Evolutionary conservation across 768 basidiomycete genomes (phyloP), one percentile per base, ranked within the genome.

Genomic region (Termitomyces sp.): DNA sequence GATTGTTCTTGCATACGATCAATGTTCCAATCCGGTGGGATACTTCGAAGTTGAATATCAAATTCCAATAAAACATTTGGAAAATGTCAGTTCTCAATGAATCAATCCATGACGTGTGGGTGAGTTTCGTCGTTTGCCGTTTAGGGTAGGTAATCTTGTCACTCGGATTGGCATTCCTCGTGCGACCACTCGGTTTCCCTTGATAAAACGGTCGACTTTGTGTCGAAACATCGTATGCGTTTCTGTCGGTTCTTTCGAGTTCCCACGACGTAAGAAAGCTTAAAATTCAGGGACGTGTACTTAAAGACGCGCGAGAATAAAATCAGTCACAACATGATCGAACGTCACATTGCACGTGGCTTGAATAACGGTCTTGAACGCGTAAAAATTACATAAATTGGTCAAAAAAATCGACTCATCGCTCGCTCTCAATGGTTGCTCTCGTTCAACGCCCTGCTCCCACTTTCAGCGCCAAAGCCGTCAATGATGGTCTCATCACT

Each of bases 401-500:
- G 16, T 24, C 27, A 24, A 32, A 48, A 34, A 32, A 31, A 56
- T 59, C 52, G 29, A 53, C 24, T 37, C 56, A 54, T 18, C 14
- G 8, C 26, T 46, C 32, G 20, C 36, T 32, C 29, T 16, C 46
- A 43, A 83, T 83, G 82, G 75, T 78, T 64, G 85, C 82, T 60
- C 75, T 81, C 48, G 81, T 96, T 65, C 93, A 94, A 77, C 87
- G 84, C 63, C 88, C 92, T 53, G 93, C 94, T 48, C 94, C 94
- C 53, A 67, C 75, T n/a, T 93, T 93, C 77, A 84, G 76, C 57
- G 84, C 86, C 50, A 79, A 85, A 39, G 84, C 87, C 61, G 88
- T 96, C 64, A 76, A 84, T 60, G 86, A 90, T 46, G 88, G 91
- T 53, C 69, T 80, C 59, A 94, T 97, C 75, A 79, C 86, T 66